Percentiles rank a stretch among this genome's conserved stretches.
phyloP scores from a whole-genome alignment of 2,329 filamentous ascomycete genomes.

The Thielaviopsis cerberus region DNA sequence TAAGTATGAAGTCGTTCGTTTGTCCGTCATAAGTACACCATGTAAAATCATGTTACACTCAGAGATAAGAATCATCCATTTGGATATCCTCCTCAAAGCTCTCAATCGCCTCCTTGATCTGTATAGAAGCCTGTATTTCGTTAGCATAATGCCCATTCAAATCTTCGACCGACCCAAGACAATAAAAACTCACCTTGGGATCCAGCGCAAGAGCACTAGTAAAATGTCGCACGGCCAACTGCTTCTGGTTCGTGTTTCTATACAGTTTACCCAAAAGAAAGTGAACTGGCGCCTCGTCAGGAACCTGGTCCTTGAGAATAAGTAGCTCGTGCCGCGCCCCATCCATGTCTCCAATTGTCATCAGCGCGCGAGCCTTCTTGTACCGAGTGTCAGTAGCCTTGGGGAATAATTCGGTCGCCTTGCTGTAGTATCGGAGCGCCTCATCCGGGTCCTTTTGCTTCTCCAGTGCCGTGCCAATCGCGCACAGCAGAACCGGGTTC shows the following conservation, averaged over 20 bases:
- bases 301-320: constrained; percentile 75
- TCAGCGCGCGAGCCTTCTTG: constrained; percentile 76
- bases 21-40: background rate
- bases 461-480: constrained; percentile 77
- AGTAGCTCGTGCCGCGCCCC: constrained; percentile 66
- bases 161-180: too few species aligned
- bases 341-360: constrained; percentile 53
- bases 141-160: background rate
- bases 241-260: constrained; percentile 52
- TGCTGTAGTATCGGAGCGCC: constrained; percentile 64
- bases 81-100: constrained; percentile 64
- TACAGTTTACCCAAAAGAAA: constrained; percentile 80
- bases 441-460: constrained; percentile 66
- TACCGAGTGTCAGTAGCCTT: constrained; percentile 68
- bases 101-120: constrained; percentile 95
- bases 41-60: background rate
- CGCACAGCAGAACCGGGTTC: constrained; percentile 81
- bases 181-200: constrained; percentile 54
- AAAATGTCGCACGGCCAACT: constrained; percentile 75
- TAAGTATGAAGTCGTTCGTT: background rate
- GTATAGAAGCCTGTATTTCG: constrained; percentile 53
- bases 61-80: constrained; percentile 35
- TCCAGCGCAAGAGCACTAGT: constrained; percentile 90
- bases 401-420: constrained; percentile 67
- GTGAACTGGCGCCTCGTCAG: constrained; percentile 89